A percentile compares a stretch with the other conserved stretches of the same genome.
Evolutionary conservation across 129 eudicot genomes (phyloP).

Genomic region (Chrysanthemum makinoi): DNA sequence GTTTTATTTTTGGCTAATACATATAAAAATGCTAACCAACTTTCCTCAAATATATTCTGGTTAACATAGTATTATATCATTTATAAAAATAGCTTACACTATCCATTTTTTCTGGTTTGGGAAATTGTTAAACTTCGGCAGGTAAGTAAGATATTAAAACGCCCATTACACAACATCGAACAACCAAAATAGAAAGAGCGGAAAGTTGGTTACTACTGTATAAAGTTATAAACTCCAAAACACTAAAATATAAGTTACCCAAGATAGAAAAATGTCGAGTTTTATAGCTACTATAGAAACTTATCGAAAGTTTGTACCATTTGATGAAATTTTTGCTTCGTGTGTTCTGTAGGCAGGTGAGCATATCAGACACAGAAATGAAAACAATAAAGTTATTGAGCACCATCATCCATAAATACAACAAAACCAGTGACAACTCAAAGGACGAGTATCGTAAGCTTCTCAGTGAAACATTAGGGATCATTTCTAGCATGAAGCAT

Average conservation of each 20-base stretch:
- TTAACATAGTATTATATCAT: not conserved
- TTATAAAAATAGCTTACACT: not conserved
- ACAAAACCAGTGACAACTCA: slow-evolving; percentile 32
- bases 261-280: not conserved
- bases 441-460: slow-evolving; percentile 53
- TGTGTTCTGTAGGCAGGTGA: slow-evolving; percentile 54
- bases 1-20: not conserved
- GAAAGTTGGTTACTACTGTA: not conserved
- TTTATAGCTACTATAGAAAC: not conserved
- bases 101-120: not conserved
- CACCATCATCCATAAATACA: slow-evolving; percentile 46
- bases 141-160: not conserved
- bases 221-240: not conserved
- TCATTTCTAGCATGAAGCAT: slow-evolving; percentile 67
- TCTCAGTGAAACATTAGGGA: slow-evolving; percentile 57
- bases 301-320: not conserved
- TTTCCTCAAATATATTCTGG: not conserved
- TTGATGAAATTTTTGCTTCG: not conserved
- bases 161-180: not conserved
- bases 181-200: not conserved
- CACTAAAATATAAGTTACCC: not conserved
- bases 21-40: not conserved
- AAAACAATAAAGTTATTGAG: slow-evolving; percentile 60
- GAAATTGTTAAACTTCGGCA: not conserved
- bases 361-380: slow-evolving; percentile 61